Conservation (phyloP, 2,329 filamentous ascomycete genomes). For the Phaeosphaeria sp. region DNA sequence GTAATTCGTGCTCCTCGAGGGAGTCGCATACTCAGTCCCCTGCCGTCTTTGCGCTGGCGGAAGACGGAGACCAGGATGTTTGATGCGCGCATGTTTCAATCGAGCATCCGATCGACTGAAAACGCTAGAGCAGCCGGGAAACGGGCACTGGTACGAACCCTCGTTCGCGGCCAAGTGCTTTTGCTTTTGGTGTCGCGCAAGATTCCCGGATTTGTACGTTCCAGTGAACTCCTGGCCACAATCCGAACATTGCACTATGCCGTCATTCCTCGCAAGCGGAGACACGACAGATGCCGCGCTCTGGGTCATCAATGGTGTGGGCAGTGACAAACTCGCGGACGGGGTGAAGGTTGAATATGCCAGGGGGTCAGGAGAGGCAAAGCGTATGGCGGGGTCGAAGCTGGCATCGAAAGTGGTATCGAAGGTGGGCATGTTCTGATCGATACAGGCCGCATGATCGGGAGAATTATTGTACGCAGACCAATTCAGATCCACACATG, state of each 20-base stretch:
- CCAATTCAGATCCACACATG: neutral
- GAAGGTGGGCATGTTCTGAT: neutral
- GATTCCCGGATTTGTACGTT: slow-evolving; percentile 14
- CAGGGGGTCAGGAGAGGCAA: neutral
- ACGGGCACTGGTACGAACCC: slow-evolving; percentile 5
- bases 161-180: slow-evolving; percentile 7
- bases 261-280: neutral
- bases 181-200: slow-evolving; percentile 11
- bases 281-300: neutral
- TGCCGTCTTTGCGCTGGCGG: slow-evolving; percentile 4
- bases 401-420: neutral
- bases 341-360: neutral
- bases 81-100: slow-evolving; percentile 15
- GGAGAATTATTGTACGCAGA: neutral
- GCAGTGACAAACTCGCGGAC: neutral
- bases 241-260: slow-evolving; percentile 1
- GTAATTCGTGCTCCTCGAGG: neutral
- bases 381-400: neutral
- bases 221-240: slow-evolving; percentile 16
- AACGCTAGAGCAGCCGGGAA: slow-evolving; percentile 4
- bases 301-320: neutral
- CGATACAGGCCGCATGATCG: neutral
- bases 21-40: neutral
- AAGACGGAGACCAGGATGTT: slow-evolving; percentile 10
- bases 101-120: slow-evolving; percentile 17